A percentile compares a stretch with the other conserved stretches of the same genome.
Conservation (phyloP, 1,284 basidiomycete genomes). For the Ceratorhiza oryzae-sativae region DNA sequence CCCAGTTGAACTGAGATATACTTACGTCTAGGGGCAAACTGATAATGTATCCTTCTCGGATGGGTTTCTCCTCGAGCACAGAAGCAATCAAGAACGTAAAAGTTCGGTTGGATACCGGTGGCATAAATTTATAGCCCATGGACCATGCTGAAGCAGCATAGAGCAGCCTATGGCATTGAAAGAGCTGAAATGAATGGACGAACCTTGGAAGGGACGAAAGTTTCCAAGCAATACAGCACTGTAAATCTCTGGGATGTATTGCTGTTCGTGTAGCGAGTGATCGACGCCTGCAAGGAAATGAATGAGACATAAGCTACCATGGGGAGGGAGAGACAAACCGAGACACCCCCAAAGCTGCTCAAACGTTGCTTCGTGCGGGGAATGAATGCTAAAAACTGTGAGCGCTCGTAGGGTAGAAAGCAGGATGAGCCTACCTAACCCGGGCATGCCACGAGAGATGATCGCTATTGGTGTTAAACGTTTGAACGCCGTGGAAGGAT, state of each 20-base stretch:
- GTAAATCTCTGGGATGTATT: conserved; percentile 29
- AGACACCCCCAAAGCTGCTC: conserved; percentile 25
- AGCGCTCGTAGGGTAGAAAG: not conserved
- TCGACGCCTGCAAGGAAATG: not conserved
- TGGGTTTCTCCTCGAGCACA: not conserved
- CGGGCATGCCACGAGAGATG: not conserved
- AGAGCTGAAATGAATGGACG: not conserved
- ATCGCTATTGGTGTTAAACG: not conserved
- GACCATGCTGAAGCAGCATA: conserved; percentile 31
- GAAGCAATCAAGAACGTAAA: conserved; percentile 28
- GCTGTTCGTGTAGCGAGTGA: conserved; percentile 12
- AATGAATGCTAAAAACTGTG: not conserved
- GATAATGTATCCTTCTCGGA: conserved; percentile 16
- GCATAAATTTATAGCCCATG: conserved; percentile 13
- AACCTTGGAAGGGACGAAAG: conserved; percentile 22
- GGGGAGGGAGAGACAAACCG: not conserved
- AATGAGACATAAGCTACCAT: not conserved
- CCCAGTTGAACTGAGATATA: not conserved
- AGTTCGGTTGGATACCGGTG: conserved; percentile 9
- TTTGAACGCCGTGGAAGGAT: not conserved
- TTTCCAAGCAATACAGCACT: not conserved
- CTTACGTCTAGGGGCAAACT: conserved; percentile 32
- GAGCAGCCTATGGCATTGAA: not conserved
- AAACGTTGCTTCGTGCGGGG: not conserved
- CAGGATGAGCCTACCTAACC: not conserved